Evolutionary conservation across 805 yeast genomes (phyloP), one percentile per base, ranked within the genome.

Genomic region (Cyberlindnera mycetangii): DNA sequence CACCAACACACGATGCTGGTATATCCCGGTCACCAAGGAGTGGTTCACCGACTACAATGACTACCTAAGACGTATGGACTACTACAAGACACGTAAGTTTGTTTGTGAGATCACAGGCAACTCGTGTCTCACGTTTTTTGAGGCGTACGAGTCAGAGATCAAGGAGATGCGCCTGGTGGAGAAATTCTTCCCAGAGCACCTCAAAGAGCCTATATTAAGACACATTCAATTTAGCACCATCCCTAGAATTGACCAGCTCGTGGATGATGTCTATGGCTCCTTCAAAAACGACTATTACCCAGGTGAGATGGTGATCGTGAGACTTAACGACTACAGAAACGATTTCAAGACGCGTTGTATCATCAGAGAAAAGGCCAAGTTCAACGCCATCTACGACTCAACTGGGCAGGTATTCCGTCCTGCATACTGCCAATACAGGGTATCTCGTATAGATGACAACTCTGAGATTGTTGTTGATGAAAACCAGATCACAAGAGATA

Each of bases 81-180:
- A 83, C 64, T 86, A 85, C 62, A 75, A 75, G 48, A 72, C 77
- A 40, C 81, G 80, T 53, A 86, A 88, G 62, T 93, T 93, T 66
- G 93, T 89, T 11, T 93, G 98, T 68, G 99, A 93, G 66, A 85
- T 92, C 39, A 88, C 97, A 0, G 99, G 99, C 12, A 87, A 89
- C 57, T 84, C 97, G 15, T 85, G 95, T 56, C 73, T 92, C 46
- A 88, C 97, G 1, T 93, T 78, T 62, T 90, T 90, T 62, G 95
- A 93, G 58, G 99, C 98, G 0, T 72, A 79, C 36, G 79, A 80
- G 42, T 81, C 85, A 47, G 99, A 92, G 67, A 75, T 76, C 50
- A 70, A 68, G 43, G 83, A 79, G 60, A 71, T 78, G 58, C 62
- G 66, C 44, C 79, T 77, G 49, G 89, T 92, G 41, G 95, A 89